Evolutionary conservation across 2,329 filamentous ascomycete species (phyloP), one percentile per base, ranked within the genome.

Genomic region (Daldinia eschscholtzii): DNA sequence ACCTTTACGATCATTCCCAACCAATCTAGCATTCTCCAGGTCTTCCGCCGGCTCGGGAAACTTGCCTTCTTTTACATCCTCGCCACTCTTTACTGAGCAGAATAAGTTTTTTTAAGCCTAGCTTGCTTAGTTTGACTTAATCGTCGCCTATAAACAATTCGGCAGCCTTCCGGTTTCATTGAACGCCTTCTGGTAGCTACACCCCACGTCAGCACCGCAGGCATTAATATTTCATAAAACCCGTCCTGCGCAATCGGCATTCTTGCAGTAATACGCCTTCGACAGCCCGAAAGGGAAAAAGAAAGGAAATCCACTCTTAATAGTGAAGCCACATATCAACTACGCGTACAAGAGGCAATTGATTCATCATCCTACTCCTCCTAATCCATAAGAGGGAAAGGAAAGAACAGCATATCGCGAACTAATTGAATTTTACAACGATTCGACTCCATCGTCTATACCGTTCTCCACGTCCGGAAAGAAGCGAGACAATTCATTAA

Each of bases 11-110:
- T 65, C 68, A 35, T 55, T 70, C 65, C 58, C 67, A 61, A 66
- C 68, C 72, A 72, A 72, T 73, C 70, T 60, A 71, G 65, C 55
- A 65, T 57, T 55, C 44, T 70, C 64, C 64, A 74, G 71, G 72
- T 67, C 73, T 76, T 76, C 74, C 75, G 74, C 75, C 67, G 75
- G 75, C 61, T 75, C 75, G 74, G 74, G 71, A 75, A 66, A 72
- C 66, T 65, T 50, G 67, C 57, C 66, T 55, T 73, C 68, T 57
- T 67, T 70, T 65, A 39, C 57, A 64, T 53, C 53, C 59, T 64
- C 68, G 56, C 64, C 70, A 69, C 65, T 61, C 64, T 37, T 61
- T 61, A 53, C 58, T 65, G 64, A 56, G 42, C 48, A 64, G 55
- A 46, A 41, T 39, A 64, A 44, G 12, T 56, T 53, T 53, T 53